phyloP scores from a whole-genome alignment of 768 basidiomycete genomes.

The Leucocoprinus leucothites region DNA sequence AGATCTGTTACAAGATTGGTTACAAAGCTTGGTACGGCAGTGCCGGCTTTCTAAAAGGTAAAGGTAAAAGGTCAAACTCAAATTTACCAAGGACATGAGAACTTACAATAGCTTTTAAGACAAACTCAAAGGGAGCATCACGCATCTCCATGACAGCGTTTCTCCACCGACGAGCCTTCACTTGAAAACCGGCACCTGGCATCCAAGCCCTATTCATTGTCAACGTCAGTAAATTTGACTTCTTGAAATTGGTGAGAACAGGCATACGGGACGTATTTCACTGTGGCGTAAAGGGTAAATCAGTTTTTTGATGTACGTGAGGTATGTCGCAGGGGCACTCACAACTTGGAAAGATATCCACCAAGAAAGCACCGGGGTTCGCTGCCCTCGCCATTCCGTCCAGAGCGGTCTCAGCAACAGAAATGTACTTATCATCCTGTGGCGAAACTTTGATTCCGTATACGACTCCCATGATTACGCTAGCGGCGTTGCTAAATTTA shows the following conservation, averaged over 20 bases:
- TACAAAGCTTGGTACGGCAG: constrained; percentile 30
- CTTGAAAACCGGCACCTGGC: constrained; percentile 49
- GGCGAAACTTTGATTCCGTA: constrained; percentile 47
- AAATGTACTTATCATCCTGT: constrained; percentile 43
- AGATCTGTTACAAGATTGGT: constrained; percentile 26
- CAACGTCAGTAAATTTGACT: background rate
- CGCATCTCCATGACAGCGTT: constrained; percentile 45
- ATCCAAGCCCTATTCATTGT: constrained; percentile 37
- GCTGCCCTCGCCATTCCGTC: constrained; percentile 48
- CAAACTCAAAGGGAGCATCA: constrained; percentile 37
- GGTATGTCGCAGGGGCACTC: constrained; percentile 6
- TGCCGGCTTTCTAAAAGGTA: constrained; percentile 27
- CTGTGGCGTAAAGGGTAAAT: constrained; percentile 20
- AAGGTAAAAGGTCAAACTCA: background rate
- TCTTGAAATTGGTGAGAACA: background rate
- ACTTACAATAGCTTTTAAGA: constrained; percentile 35
- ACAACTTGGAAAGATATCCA: constrained; percentile 45
- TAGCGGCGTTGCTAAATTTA: constrained; percentile 41
- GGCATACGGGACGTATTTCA: constrained; percentile 47
- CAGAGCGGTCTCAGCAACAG: constrained; percentile 48
- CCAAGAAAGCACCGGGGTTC: constrained; percentile 51
- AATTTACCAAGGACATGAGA: background rate
- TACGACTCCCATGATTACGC: constrained; percentile 50
- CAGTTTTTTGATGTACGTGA: background rate
- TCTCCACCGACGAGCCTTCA: constrained; percentile 49